Percentiles rank a stretch among this genome's conserved stretches.
phyloP scores from a whole-genome alignment of 345 rosid genomes.

The Pelargonium nanum region DNA sequence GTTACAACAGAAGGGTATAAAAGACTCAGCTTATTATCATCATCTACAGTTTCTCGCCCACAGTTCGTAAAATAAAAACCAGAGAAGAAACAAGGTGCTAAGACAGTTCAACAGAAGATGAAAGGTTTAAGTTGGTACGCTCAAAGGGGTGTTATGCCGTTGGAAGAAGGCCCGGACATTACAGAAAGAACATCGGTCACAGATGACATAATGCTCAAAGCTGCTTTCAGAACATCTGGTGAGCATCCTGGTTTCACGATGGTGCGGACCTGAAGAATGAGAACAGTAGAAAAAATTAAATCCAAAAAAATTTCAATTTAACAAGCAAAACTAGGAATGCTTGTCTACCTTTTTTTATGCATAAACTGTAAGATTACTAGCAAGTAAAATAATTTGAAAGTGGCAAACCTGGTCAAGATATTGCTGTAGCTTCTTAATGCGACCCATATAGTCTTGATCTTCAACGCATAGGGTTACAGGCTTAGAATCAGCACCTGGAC shows the following conservation, averaged over 20 bases:
- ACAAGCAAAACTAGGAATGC: too few species aligned
- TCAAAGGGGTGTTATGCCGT: conserved; percentile 24
- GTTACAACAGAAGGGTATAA: not conserved
- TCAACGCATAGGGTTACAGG: conserved; percentile 77
- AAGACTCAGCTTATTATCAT: not conserved
- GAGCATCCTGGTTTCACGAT: conserved; percentile 97
- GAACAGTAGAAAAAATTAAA: too few species aligned
- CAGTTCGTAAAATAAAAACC: too few species aligned
- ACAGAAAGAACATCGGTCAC: conserved; percentile 80
- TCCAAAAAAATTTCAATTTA: too few species aligned
- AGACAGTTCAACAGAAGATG: not conserved
- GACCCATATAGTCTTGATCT: conserved; percentile 99
- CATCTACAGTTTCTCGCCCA: not conserved
- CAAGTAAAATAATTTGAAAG: not conserved
- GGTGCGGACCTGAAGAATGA: conserved; percentile 51
- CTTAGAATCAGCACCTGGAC: conserved; percentile 93
- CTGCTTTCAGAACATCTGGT: conserved; percentile 91
- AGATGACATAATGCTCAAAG: conserved; percentile 84
- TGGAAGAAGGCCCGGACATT: conserved; percentile 50
- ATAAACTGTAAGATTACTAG: too few species aligned
- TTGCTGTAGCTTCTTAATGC: conserved; percentile 80
- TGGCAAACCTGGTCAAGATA: conserved; percentile 70
- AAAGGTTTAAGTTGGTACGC: not conserved
- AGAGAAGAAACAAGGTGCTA: too few species aligned
- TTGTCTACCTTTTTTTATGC: too few species aligned